Evolutionary conservation across 106 monocot genomes (phyloP), one percentile per base, ranked within the genome.

Genomic region (Platanthera guangdongensis): DNA sequence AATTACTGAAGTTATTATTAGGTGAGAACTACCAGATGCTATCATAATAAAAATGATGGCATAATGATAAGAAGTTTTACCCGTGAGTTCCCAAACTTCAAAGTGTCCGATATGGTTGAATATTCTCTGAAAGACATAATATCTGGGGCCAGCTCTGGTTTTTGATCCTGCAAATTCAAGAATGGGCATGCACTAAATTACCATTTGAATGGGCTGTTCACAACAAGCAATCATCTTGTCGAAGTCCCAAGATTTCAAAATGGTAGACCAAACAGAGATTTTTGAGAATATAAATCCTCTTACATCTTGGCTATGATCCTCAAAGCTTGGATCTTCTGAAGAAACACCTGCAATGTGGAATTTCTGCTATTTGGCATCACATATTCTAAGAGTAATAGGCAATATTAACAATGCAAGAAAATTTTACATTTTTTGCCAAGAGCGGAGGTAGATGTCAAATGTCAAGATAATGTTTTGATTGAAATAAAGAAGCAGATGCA

Each of bases 231-330:
- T 11, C 65, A 10, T 65, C 47, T 47, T 13, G 1, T 9, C 12
- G 47, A 70, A 70, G 70, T 3, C 9, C 30, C 2, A n/a, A 45
- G 16, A 16, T 47, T 47, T 47, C 47, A 48, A 48, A 7, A 70
- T 10, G 30, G 11, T 67, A 70, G 75, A 78, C 80, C 86, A 78
- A 67, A 97, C 96, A 89, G 93, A 80, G 79, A 97, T 85, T 76
- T 87, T 97, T 69, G 96, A 97, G 86, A 97, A 93, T 77, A 97
- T 97, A 80, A 97, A 97, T 68, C 96, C 96, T 85, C 93, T 86
- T 72, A 97, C 84, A 83, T 97, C 93, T 86, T 97, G 96, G 71
- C 79, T 91, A 45, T 93, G 91, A 79, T 97, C 93, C 53, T 97
- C 96, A 74, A 85, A 86, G 70, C 77, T 85, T 80, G 91, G 84